A percentile compares a stretch with the other conserved stretches of the same genome.
These are phyloP conservation scores for Geotrichum restrictum DNA, from an alignment of 1,139 yeast species.

Conservation along the genomic window DNA sequence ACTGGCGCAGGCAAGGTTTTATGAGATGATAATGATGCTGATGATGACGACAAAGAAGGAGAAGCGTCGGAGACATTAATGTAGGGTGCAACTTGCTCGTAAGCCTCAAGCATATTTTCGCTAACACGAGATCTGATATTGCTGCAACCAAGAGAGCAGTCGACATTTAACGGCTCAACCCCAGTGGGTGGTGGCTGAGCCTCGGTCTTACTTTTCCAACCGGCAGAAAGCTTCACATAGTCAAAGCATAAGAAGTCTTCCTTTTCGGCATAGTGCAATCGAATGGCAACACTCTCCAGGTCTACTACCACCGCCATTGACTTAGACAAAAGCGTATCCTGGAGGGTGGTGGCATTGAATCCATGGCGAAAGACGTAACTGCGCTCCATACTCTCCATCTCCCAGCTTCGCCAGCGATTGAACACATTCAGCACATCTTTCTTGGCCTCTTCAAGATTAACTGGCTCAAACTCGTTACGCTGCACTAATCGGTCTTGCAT, in stretches of 20 bases:
- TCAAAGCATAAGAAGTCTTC: conserved; percentile 39
- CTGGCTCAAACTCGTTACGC: conserved; percentile 29
- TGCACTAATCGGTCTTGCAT: conserved; percentile 28
- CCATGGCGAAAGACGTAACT: conserved; percentile 41
- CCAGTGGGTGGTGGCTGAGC: background rate
- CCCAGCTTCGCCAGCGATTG: conserved; percentile 91
- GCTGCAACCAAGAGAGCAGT: conserved; percentile 26
- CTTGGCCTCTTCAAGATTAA: conserved; percentile 49
- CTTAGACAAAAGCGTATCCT: conserved; percentile 32
- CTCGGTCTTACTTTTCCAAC: conserved; percentile 13
- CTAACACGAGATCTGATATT: conserved; percentile 28
- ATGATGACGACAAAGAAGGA: background rate
- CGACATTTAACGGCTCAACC: conserved; percentile 22
- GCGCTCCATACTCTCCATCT: conserved; percentile 56
- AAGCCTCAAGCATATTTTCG: conserved; percentile 24
- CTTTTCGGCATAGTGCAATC: conserved; percentile 32
- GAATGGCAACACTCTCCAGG: conserved; percentile 34
- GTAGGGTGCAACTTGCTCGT: conserved; percentile 13
- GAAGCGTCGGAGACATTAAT: background rate
- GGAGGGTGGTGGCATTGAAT: conserved; percentile 30
- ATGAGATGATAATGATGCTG: background rate
- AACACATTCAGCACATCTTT: conserved; percentile 56
- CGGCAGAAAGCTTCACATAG: conserved; percentile 29
- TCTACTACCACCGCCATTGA: conserved; percentile 30
- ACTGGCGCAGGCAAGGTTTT: background rate